Percentiles rank a stretch among this genome's conserved stretches.
These are phyloP conservation scores for Termitomyces sp. DNA, from an alignment of 768 basidiomycete species.

Conservation along the genomic window DNA sequence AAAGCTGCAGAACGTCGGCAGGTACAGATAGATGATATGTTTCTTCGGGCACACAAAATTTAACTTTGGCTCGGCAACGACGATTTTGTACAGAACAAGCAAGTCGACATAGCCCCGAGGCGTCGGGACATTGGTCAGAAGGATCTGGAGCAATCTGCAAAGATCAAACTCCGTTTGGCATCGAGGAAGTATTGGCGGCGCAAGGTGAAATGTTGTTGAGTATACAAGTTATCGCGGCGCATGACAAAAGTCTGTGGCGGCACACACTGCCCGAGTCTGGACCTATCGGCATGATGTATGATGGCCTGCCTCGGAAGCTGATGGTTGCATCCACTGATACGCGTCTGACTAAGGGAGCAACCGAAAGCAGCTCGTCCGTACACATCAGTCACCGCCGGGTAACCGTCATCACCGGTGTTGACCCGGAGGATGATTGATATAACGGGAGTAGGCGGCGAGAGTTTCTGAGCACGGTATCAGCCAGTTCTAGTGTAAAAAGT, in stretches of 20 bases:
- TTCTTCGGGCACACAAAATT: too few species aligned
- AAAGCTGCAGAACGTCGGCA: not conserved
- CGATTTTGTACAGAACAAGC: not conserved
- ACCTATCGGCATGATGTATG: not conserved
- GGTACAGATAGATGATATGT: not conserved
- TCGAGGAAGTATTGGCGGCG: not conserved
- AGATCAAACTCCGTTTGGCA: not conserved
- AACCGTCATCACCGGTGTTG: not conserved
- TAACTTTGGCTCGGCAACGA: not conserved
- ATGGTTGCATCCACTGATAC: not conserved
- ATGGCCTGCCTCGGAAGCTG: not conserved
- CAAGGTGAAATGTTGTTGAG: not conserved
- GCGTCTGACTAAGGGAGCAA: not conserved
- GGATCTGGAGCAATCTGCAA: not conserved
- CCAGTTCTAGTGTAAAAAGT: not conserved
- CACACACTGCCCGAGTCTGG: not conserved
- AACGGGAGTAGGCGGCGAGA: not conserved
- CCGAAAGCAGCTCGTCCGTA: not conserved
- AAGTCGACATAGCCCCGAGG: not conserved
- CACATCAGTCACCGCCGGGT: not conserved
- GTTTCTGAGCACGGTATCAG: not conserved
- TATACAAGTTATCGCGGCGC: not conserved
- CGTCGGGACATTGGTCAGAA: not conserved
- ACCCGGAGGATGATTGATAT: not conserved
- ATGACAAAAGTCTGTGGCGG: not conserved